Conservation (phyloP, 305 asterid species). For the Plantago lanceolata region DNA sequence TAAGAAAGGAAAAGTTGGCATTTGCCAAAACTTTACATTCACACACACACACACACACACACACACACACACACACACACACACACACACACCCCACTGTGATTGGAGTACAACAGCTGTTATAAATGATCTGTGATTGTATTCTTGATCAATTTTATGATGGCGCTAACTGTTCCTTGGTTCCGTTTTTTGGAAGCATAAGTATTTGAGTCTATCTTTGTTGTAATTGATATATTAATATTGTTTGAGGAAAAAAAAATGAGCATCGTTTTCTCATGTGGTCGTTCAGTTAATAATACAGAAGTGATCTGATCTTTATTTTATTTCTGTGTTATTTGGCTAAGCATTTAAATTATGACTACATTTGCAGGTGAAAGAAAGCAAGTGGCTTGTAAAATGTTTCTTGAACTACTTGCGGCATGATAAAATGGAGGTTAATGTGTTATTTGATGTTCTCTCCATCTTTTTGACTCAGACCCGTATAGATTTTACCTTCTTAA, state of each 20-base stretch:
- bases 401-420: slow-evolving; percentile 87
- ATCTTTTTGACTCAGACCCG: slow-evolving; percentile 86
- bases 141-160: background rate
- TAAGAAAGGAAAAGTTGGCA: too few relatives aligned
- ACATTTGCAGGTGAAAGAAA: slow-evolving; percentile 86
- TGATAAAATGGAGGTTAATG: slow-evolving; percentile 80
- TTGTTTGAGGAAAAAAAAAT: slow-evolving; percentile 4
- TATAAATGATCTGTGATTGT: background rate
- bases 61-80: too few relatives aligned
- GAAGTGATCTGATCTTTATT: background rate
- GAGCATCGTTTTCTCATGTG: background rate
- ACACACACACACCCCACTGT: too few relatives aligned
- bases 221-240: background rate
- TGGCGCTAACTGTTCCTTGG: background rate
- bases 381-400: slow-evolving; percentile 99
- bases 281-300: background rate
- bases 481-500: slow-evolving; percentile 91
- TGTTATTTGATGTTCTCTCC: slow-evolving; percentile 87
- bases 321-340: slow-evolving; percentile 17
- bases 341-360: slow-evolving; percentile 24
- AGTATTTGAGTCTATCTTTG: background rate
- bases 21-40: background rate
- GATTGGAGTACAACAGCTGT: background rate
- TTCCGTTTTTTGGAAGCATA: background rate
- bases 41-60: too few relatives aligned